Evolutionary conservation across 768 basidiomycete genomes (phyloP).

Genomic region (Lepiota brunneoincarnata): DNA sequence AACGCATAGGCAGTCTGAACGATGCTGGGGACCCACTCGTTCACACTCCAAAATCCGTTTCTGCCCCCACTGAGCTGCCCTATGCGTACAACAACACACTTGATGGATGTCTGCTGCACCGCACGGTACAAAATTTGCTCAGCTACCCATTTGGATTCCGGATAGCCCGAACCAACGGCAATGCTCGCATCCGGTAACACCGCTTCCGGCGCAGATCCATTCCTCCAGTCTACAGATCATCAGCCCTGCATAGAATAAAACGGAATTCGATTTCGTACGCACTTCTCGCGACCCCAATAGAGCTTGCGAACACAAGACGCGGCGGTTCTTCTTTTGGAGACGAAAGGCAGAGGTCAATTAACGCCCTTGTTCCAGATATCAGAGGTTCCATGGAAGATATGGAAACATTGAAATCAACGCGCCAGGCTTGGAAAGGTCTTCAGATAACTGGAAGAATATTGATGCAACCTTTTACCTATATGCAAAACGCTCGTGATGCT

Average conservation of each 20-base stretch:
- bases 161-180: slow-evolving; percentile 34
- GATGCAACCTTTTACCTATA: slow-evolving; percentile 18
- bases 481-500: slow-evolving; percentile 37
- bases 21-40: slow-evolving; percentile 43
- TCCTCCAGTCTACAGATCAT: slow-evolving; percentile 10
- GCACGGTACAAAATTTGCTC: slow-evolving; percentile 32
- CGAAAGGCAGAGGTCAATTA: slow-evolving; percentile 35
- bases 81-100: slow-evolving; percentile 33
- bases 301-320: slow-evolving; percentile 37
- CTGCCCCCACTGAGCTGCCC: slow-evolving; percentile 43
- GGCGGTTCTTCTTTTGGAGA: slow-evolving; percentile 24
- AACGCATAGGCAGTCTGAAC: slow-evolving; percentile 27
- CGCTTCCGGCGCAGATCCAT: slow-evolving; percentile 21
- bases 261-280: neutral
- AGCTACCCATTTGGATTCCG: slow-evolving; percentile 41
- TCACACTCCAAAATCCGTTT: slow-evolving; percentile 39
- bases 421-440: slow-evolving; percentile 32
- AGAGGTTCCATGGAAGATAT: slow-evolving; percentile 42
- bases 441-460: neutral
- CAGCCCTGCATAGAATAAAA: neutral
- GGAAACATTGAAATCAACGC: slow-evolving; percentile 42
- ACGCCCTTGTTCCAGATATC: slow-evolving; percentile 36
- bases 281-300: slow-evolving; percentile 25
- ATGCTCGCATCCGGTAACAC: slow-evolving; percentile 20
- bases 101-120: slow-evolving; percentile 23